Conservation (phyloP, 495 filamentous ascomycete genomes). For the Cercophora samala region DNA sequence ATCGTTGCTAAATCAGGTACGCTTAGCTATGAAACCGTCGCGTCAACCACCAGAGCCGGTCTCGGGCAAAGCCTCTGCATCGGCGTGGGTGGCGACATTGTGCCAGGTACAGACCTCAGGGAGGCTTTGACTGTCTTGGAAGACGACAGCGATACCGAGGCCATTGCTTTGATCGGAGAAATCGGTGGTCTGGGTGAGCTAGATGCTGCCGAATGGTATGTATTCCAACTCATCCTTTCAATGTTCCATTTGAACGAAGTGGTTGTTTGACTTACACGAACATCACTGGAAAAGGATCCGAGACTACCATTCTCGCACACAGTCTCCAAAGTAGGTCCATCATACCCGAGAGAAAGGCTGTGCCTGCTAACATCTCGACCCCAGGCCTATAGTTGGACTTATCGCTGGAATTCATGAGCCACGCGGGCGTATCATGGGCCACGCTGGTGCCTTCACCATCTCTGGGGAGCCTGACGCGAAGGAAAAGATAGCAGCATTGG, state of each 20-base stretch:
- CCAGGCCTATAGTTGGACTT: conserved; percentile 75
- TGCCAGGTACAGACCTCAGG: conserved; percentile 77
- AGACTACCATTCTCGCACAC: conserved; percentile 57
- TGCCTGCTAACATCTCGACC: neutral
- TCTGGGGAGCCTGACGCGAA: conserved; percentile 63
- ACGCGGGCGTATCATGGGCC: conserved; percentile 76
- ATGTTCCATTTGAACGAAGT: neutral
- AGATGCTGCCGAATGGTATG: conserved; percentile 69
- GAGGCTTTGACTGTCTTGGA: conserved; percentile 73
- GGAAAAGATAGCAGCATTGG: conserved; percentile 65
- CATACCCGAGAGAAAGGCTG: neutral
- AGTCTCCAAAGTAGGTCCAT: conserved; percentile 60
- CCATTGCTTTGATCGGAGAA: conserved; percentile 81
- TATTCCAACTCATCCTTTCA: neutral
- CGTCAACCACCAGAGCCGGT: conserved; percentile 74
- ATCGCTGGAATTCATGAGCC: conserved; percentile 67
- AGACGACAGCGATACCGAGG: conserved; percentile 71
- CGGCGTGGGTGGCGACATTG: conserved; percentile 81
- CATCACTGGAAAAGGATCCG: conserved; percentile 42
- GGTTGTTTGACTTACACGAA: neutral
- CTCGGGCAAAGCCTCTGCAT: conserved; percentile 84
- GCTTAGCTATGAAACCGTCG: conserved; percentile 83
- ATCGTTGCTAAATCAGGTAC: conserved; percentile 89
- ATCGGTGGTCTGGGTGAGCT: conserved; percentile 80
- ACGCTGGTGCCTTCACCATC: conserved; percentile 75